These are phyloP conservation scores for Crucihimalaya himalaica DNA, from an alignment of 345 rosid genomes.

Conservation along the genomic window DNA sequence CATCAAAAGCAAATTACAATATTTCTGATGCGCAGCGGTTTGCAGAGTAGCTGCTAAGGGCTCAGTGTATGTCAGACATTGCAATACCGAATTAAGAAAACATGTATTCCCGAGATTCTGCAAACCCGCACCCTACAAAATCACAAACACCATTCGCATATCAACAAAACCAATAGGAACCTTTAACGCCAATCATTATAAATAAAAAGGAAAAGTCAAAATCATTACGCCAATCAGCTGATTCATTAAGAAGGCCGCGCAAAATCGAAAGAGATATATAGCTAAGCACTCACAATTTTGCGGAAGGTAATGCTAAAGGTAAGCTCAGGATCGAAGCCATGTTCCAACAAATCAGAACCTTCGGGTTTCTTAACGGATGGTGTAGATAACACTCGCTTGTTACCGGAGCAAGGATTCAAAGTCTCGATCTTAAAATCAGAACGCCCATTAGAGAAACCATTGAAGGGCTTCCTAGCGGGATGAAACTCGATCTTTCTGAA, in stretches of 20 bases:
- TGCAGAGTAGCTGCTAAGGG: constrained; percentile 91
- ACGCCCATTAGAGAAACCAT: constrained; percentile 41
- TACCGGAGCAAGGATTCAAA: constrained; percentile 53
- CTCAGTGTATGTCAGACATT: constrained; percentile 93
- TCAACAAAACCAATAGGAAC: background rate
- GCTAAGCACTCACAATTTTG: constrained; percentile 65
- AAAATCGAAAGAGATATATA: background rate
- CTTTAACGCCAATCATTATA: background rate
- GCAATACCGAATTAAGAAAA: constrained; percentile 91
- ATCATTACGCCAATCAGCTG: background rate
- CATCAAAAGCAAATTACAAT: constrained; percentile 57
- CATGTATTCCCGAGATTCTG: constrained; percentile 97
- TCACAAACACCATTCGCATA: background rate
- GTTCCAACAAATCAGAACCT: constrained; percentile 53
- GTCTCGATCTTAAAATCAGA: constrained; percentile 78
- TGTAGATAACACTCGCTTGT: constrained; percentile 26
- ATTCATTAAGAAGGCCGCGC: background rate
- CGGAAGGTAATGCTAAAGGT: constrained; percentile 58
- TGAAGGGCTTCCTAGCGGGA: constrained; percentile 60
- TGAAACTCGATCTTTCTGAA: constrained; percentile 62
- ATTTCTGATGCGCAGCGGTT: constrained; percentile 74
- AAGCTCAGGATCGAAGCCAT: constrained; percentile 71
- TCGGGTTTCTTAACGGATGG: constrained; percentile 47
- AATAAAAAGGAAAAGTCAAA: background rate
- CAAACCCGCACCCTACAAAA: constrained; percentile 91